Evolutionary conservation across 257 asterid genomes (phyloP).

Genomic region (Petunia secreta): DNA sequence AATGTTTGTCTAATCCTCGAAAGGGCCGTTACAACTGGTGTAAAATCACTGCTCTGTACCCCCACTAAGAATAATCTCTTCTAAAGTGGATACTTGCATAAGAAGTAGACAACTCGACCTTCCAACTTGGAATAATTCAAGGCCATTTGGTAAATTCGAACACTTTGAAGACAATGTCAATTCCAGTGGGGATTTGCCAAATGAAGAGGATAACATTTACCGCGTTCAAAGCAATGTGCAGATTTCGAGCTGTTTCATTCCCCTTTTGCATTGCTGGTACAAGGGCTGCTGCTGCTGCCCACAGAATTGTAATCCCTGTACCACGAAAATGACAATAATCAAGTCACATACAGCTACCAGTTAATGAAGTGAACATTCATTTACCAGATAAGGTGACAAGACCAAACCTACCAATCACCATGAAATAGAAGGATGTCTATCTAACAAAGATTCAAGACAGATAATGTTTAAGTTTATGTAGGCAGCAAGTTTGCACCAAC

Average conservation of each 20-base stretch:
- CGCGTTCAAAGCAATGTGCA: constrained; percentile 72
- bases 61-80: constrained; percentile 13
- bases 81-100: not conserved
- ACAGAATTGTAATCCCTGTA: constrained; percentile 79
- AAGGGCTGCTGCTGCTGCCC: constrained; percentile 96
- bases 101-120: constrained; percentile 8
- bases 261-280: constrained; percentile 99
- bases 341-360: not conserved
- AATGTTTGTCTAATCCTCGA: not conserved
- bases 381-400: not conserved
- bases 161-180: constrained; percentile 76
- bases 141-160: constrained; percentile 87
- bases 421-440: not conserved
- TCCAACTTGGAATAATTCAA: constrained; percentile 37
- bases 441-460: not conserved
- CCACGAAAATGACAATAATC: not conserved
- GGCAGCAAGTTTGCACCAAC: not conserved
- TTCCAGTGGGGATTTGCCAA: constrained; percentile 90
- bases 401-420: not conserved
- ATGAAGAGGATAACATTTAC: constrained; percentile 74
- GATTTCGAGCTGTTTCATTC: constrained; percentile 83
- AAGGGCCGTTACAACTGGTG: constrained; percentile 9
- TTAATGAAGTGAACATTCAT: not conserved
- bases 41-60: not conserved
- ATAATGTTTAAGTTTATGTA: not conserved